These are phyloP conservation scores for Emydomyces testavorans DNA, from an alignment of 2,329 filamentous ascomycete species.

Conservation along the genomic window DNA sequence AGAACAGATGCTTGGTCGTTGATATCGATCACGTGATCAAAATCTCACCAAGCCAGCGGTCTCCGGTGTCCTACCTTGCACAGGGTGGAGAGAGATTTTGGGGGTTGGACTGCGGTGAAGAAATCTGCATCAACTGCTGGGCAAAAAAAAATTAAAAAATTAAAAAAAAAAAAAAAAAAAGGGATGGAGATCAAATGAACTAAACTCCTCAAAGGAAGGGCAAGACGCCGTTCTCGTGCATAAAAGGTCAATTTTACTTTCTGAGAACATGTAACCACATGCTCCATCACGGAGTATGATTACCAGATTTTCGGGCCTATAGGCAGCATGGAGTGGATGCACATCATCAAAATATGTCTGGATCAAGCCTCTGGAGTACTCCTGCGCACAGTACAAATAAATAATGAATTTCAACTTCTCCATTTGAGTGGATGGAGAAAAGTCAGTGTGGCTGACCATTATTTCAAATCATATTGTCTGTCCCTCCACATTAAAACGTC, in stretches of 20 bases:
- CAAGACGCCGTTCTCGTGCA: too few relatives aligned
- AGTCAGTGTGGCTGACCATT: not conserved
- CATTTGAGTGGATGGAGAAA: too few relatives aligned
- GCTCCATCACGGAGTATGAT: too few relatives aligned
- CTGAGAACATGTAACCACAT: not conserved
- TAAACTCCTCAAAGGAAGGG: too few relatives aligned
- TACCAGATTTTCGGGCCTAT: too few relatives aligned
- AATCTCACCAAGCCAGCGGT: not conserved
- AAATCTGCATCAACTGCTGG: not conserved
- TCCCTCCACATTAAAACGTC: not conserved
- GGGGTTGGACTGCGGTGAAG: conserved; percentile 3
- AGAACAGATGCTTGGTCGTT: conserved; percentile 3
- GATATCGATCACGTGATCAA: not conserved
- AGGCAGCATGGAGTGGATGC: too few relatives aligned
- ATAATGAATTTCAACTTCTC: too few relatives aligned
- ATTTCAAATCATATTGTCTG: conserved; percentile 1
- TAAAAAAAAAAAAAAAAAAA: not conserved
- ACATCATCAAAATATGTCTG: too few relatives aligned
- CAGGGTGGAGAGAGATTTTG: not conserved
- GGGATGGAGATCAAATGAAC: not conserved
- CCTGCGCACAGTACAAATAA: not conserved
- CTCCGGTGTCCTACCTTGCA: not conserved
- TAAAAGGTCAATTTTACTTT: too few relatives aligned
- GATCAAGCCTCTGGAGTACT: too few relatives aligned
- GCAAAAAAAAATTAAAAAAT: not conserved